Conservation (phyloP, 2,329 filamentous ascomycete species). For the Catunica adiposa region DNA sequence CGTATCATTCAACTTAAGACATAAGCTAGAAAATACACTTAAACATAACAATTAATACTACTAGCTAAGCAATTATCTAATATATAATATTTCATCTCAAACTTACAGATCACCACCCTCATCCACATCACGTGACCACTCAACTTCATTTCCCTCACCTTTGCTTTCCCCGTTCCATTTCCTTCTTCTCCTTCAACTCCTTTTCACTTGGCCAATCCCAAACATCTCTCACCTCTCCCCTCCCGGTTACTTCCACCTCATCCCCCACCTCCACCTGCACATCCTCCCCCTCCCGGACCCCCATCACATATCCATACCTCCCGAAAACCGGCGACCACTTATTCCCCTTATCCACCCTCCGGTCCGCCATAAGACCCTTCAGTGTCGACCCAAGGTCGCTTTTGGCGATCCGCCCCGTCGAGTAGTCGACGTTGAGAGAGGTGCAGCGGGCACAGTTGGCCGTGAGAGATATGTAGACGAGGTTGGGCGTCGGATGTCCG, state of each 20-base stretch:
- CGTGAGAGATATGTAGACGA: slow-evolving; percentile 38
- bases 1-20: too few relatives aligned
- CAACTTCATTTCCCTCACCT: background rate
- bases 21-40: background rate
- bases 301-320: slow-evolving; percentile 46
- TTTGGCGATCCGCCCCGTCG: slow-evolving; percentile 40
- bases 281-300: background rate
- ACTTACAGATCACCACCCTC: too few relatives aligned
- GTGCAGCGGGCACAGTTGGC: slow-evolving; percentile 54
- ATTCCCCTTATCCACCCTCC: slow-evolving; percentile 50
- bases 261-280: slow-evolving; percentile 36
- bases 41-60: background rate
- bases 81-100: background rate
- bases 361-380: slow-evolving; percentile 53
- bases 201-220: slow-evolving; percentile 31
- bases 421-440: slow-evolving; percentile 56
- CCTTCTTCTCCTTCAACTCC: background rate
- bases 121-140: background rate
- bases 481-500: slow-evolving; percentile 15
- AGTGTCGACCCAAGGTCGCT: slow-evolving; percentile 44
- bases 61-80: too few relatives aligned
- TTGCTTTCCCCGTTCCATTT: too few relatives aligned
- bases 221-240: slow-evolving; percentile 34
- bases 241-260: slow-evolving; percentile 34
- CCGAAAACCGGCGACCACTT: slow-evolving; percentile 59